A percentile compares a stretch with the other conserved stretches of the same genome.
Conservation (phyloP, 2,329 filamentous ascomycete species). For the Paecilomyces variotii region DNA sequence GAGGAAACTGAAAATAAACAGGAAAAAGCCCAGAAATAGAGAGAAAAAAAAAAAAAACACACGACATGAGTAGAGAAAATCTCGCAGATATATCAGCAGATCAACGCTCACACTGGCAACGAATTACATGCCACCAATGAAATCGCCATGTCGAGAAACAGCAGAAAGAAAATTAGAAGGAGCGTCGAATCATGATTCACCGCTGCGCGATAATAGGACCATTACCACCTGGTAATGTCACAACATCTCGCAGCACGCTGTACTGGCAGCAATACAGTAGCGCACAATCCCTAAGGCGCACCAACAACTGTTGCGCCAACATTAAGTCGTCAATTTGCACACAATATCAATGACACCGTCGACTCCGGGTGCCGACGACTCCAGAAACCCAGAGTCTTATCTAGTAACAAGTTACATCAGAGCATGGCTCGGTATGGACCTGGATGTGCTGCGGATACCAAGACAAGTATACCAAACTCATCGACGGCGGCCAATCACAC, state of each 20-base stretch:
- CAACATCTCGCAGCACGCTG: background rate
- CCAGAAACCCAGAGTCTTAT: background rate
- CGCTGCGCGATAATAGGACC: background rate
- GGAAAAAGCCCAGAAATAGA: background rate
- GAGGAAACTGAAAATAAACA: background rate
- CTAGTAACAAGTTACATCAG: background rate
- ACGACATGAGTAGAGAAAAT: background rate
- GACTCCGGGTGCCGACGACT: background rate
- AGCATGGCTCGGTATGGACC: background rate
- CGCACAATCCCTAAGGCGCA: background rate
- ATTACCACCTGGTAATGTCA: background rate
- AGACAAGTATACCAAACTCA: constrained; percentile 11
- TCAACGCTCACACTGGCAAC: background rate
- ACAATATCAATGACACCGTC: background rate
- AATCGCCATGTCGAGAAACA: background rate
- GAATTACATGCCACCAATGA: background rate
- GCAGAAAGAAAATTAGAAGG: background rate
- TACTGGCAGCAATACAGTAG: background rate
- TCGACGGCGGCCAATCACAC: constrained; percentile 32
- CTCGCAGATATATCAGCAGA: background rate
- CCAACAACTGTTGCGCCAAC: background rate
- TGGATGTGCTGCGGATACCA: background rate
- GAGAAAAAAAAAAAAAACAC: background rate
- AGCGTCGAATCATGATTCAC: background rate
- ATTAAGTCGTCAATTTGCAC: background rate